phyloP scores from a whole-genome alignment of 805 yeast genomes.

The Wickerhamiella sergipiensis region DNA sequence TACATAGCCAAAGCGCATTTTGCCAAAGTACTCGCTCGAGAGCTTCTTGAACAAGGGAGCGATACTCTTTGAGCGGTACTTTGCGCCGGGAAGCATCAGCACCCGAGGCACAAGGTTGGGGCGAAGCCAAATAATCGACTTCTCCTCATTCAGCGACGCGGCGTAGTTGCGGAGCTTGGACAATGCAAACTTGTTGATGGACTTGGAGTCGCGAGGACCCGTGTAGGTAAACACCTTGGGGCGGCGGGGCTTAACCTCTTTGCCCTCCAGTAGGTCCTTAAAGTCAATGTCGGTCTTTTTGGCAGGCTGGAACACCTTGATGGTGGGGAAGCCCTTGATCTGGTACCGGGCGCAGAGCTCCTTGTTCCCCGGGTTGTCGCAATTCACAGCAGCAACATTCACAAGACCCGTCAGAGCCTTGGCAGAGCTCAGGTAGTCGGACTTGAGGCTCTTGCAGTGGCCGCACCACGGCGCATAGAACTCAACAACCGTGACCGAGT shows the following conservation, averaged over 20 bases:
- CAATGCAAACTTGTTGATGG: slow-evolving; percentile 19
- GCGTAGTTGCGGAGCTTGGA: slow-evolving; percentile 21
- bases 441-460: slow-evolving; percentile 71
- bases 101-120: slow-evolving; percentile 17
- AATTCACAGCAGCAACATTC: slow-evolving; percentile 67
- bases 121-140: slow-evolving; percentile 17
- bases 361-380: slow-evolving; percentile 60
- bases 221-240: slow-evolving; percentile 20
- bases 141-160: slow-evolving; percentile 14
- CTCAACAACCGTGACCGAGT: slow-evolving; percentile 72
- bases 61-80: slow-evolving; percentile 16
- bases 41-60: slow-evolving; percentile 23
- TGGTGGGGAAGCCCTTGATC: slow-evolving; percentile 71
- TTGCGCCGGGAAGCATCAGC: slow-evolving; percentile 19
- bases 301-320: slow-evolving; percentile 74
- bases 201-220: slow-evolving; percentile 21
- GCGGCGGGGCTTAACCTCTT: slow-evolving; percentile 12
- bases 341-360: slow-evolving; percentile 52
- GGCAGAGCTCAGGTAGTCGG: slow-evolving; percentile 52
- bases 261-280: slow-evolving; percentile 18
- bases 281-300: slow-evolving; percentile 29
- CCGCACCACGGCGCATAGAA: slow-evolving; percentile 99
- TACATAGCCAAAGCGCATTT: slow-evolving; percentile 19
- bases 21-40: slow-evolving; percentile 21
- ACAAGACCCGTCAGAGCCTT: slow-evolving; percentile 35